phyloP scores from a whole-genome alignment of 176 grass and related monocot species.

The Musa itinerans region DNA sequence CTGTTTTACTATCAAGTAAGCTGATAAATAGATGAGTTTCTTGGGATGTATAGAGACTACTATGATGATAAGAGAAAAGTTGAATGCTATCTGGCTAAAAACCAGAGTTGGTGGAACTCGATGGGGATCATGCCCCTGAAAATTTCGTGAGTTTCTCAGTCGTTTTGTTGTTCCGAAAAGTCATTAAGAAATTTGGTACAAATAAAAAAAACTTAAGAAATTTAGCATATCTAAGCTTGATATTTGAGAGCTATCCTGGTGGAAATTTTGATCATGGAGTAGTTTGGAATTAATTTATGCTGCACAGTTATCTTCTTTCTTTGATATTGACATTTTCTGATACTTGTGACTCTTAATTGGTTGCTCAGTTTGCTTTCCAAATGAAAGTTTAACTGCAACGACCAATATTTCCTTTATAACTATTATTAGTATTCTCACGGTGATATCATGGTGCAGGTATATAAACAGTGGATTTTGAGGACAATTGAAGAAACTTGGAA shows the following conservation, averaged over 20 bases:
- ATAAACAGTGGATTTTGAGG: conserved; percentile 80
- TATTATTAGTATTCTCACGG: background rate
- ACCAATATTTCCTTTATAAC: background rate
- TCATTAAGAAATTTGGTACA: background rate
- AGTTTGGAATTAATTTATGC: background rate
- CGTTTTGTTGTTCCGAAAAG: background rate
- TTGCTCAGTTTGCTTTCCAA: background rate
- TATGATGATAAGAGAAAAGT: no score
- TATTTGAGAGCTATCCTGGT: background rate
- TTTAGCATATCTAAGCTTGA: background rate
- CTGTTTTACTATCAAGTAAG: background rate
- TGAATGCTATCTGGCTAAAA: no score
- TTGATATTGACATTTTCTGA: background rate
- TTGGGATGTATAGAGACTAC: no score
- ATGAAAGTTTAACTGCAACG: background rate
- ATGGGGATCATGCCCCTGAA: background rate
- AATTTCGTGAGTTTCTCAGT: background rate
- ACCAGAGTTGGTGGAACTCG: no score
- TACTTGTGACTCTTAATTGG: background rate
- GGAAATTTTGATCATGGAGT: background rate
- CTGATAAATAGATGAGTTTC: no score
- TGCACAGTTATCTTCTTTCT: background rate
- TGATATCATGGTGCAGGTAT: conserved; percentile 24
- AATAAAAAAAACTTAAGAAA: background rate
- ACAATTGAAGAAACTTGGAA: conserved; percentile 56